Percentiles rank a stretch among this genome's conserved stretches.
Conservation (phyloP, 2,329 filamentous ascomycete species). For the Trichoderma sp. region DNA sequence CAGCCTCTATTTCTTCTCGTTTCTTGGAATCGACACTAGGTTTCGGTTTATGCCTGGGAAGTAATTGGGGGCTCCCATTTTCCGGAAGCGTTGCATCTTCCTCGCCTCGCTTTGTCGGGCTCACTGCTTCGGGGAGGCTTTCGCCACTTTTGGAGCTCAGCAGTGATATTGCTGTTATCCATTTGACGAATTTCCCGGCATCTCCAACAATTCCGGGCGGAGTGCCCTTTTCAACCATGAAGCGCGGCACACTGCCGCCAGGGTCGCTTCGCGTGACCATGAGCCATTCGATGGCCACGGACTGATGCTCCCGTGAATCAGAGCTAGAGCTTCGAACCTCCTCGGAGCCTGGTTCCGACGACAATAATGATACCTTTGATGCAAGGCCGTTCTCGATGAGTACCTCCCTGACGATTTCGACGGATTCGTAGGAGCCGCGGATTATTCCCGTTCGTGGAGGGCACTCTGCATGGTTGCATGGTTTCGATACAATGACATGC, state of each 20-base stretch:
- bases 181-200: constrained; percentile 78
- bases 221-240: constrained; percentile 88
- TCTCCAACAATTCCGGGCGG: constrained; percentile 78
- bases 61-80: constrained; percentile 13
- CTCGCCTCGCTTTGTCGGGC: neutral
- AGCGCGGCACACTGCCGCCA: constrained; percentile 82
- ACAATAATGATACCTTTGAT: constrained; percentile 39
- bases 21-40: constrained; percentile 32
- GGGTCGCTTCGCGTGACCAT: constrained; percentile 92
- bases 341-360: constrained; percentile 35
- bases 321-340: constrained; percentile 32
- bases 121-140: neutral
- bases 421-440: constrained; percentile 83
- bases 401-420: constrained; percentile 87
- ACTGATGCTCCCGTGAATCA: constrained; percentile 34
- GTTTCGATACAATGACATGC: constrained; percentile 86
- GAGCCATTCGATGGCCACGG: constrained; percentile 75
- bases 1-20: constrained; percentile 35
- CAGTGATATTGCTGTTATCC: constrained; percentile 54
- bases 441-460: constrained; percentile 72
- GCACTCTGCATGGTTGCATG: constrained; percentile 74
- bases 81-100: neutral
- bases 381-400: constrained; percentile 53
- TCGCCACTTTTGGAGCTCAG: constrained; percentile 37
- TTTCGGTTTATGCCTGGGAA: constrained; percentile 22